Percentiles rank a stretch among this genome's conserved stretches.
phyloP scores from a whole-genome alignment of 2,329 filamentous ascomycete genomes.

The Calonectria naviculata region DNA sequence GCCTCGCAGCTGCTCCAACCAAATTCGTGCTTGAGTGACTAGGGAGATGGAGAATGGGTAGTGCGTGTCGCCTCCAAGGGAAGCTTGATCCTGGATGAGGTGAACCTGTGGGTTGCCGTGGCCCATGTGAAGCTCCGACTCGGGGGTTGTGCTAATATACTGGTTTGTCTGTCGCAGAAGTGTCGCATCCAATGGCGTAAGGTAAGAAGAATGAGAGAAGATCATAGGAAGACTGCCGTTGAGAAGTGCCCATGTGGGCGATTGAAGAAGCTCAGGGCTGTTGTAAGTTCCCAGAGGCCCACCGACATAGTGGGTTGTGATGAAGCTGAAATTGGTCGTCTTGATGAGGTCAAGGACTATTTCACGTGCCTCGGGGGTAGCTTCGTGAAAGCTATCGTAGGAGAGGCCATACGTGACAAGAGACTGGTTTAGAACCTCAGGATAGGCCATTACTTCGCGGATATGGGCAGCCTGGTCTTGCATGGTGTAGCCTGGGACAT shows the following conservation, averaged over 20 bases:
- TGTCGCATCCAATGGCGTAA: conserved; percentile 50
- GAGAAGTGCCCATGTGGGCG: conserved; percentile 36
- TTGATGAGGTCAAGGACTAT: conserved; percentile 45
- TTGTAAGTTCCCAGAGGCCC: conserved; percentile 48
- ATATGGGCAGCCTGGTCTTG: conserved; percentile 42
- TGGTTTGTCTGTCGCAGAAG: conserved; percentile 62
- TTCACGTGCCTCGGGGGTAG: conserved; percentile 40
- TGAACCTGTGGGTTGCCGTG: conserved; percentile 58
- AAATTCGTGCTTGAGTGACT: conserved; percentile 63
- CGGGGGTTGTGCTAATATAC: conserved; percentile 67
- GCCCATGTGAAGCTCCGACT: conserved; percentile 70
- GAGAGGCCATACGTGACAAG: conserved; percentile 52
- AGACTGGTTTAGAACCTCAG: conserved; percentile 35
- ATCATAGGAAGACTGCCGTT: conserved; percentile 59
- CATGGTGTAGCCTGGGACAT: too few relatives aligned
- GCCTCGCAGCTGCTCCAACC: conserved; percentile 59
- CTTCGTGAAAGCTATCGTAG: conserved; percentile 51
- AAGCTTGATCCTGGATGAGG: conserved; percentile 59
- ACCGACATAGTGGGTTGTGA: conserved; percentile 57
- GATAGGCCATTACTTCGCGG: conserved; percentile 46
- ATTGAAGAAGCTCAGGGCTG: background rate
- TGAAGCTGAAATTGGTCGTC: conserved; percentile 53
- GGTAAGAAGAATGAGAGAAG: conserved; percentile 61
- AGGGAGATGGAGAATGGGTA: conserved; percentile 63
- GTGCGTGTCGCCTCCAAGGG: conserved; percentile 66